Conservation (phyloP, 768 basidiomycete genomes). For the Pholiota microspora region DNA sequence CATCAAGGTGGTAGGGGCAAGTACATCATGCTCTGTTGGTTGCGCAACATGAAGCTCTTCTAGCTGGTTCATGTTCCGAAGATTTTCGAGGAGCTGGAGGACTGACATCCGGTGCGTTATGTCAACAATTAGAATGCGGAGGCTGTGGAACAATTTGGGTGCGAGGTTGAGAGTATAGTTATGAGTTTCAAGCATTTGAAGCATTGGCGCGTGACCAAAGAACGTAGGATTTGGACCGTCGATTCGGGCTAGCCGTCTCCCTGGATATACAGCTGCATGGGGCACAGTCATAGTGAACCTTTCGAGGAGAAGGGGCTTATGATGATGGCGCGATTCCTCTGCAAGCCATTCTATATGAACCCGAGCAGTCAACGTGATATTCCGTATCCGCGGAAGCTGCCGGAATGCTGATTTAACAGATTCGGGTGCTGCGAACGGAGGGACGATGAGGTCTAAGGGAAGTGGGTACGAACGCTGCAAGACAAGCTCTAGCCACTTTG, state of each 20-base stretch:
- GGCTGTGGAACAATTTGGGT: slow-evolving; percentile 7
- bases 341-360: slow-evolving; percentile 5
- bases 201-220: slow-evolving; percentile 13
- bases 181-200: slow-evolving; percentile 11
- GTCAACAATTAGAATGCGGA: slow-evolving; percentile 14
- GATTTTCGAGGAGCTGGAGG: slow-evolving; percentile 13
- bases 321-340: slow-evolving; percentile 11
- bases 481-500: slow-evolving; percentile 16
- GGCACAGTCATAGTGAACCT: slow-evolving; percentile 10
- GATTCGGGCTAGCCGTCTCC: slow-evolving; percentile 6
- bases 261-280: background rate
- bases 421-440: slow-evolving; percentile 12
- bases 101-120: slow-evolving; percentile 11
- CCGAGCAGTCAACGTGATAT: slow-evolving; percentile 12
- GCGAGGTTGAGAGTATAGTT: slow-evolving; percentile 15
- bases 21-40: background rate
- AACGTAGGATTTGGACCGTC: slow-evolving; percentile 11
- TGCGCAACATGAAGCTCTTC: slow-evolving; percentile 13
- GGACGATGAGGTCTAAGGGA: slow-evolving; percentile 16
- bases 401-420: slow-evolving; percentile 7
- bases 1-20: background rate
- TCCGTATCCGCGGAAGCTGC: slow-evolving; percentile 17
- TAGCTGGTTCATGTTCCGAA: slow-evolving; percentile 15
- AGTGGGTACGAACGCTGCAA: slow-evolving; percentile 18
- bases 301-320: slow-evolving; percentile 15